Evolutionary conservation across 306 rosid species (phyloP).

Genomic region (Quercus parvula): DNA sequence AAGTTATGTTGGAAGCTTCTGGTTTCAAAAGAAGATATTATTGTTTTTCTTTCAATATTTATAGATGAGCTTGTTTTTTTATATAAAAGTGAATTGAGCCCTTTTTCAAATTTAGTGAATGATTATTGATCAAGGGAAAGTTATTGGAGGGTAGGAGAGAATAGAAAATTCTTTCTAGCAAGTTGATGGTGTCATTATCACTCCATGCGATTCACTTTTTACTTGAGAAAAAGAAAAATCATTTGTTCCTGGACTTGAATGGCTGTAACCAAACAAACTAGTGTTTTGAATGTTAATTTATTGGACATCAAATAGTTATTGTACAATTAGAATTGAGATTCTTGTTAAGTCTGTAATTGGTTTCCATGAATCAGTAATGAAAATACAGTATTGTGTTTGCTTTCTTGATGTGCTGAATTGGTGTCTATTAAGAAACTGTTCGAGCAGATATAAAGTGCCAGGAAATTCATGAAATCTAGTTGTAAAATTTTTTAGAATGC

Average conservation of each 20-base stretch:
- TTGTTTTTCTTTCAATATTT: not conserved
- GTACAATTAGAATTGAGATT: too few relatives aligned
- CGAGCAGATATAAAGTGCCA: too few relatives aligned
- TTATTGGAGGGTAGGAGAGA: conserved; percentile 23
- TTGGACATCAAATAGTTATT: too few relatives aligned
- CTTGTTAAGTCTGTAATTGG: conserved; percentile 46
- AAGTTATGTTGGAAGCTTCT: conserved; percentile 54
- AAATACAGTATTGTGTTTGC: too few relatives aligned
- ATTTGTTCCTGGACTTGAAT: not conserved
- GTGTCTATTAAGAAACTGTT: too few relatives aligned
- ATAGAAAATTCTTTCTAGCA: not conserved
- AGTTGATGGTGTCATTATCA: conserved; percentile 17
- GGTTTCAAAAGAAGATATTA: conserved; percentile 21
- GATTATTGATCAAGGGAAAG: conserved; percentile 18
- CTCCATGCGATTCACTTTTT: conserved; percentile 8
- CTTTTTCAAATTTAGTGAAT: conserved; percentile 24
- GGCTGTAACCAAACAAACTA: not conserved
- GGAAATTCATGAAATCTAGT: too few relatives aligned
- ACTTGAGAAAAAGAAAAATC: not conserved
- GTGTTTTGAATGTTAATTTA: not conserved
- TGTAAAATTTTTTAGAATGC: too few relatives aligned
- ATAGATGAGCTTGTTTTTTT: conserved; percentile 16
- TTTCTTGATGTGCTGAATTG: too few relatives aligned
- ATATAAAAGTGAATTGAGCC: conserved; percentile 28
- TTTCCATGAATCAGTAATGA: conserved; percentile 4